Evolutionary conservation across 768 basidiomycete genomes (phyloP), one percentile per base, ranked within the genome.

Genomic region (Glaciozyma antarctica): DNA sequence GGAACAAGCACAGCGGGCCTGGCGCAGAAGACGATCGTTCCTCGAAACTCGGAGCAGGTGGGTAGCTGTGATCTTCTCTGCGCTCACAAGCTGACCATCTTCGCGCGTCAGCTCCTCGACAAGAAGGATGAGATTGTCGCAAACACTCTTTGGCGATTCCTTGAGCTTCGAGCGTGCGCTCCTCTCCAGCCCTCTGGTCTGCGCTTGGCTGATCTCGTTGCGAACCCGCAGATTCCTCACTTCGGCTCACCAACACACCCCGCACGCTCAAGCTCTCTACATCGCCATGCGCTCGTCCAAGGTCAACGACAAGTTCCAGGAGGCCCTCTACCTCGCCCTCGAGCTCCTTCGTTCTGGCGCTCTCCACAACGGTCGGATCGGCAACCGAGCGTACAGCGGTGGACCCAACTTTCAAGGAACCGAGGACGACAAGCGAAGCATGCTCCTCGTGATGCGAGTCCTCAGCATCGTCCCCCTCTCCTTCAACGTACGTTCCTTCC

Each of bases 111-210:
- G 66, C 82, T 84, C 21, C 81, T 99, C 32, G 94, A 98, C 66
- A 97, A 95, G 79, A 98, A 98, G 79, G 95, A 99, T 73, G 95
- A 99, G 77, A 81, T 95, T 0, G 95, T 99, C 5, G 93, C 93
- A 12, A 99, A 99, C 75, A 92, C 94, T 32, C 88, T 99, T 62
- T 97, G 93, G 93, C 84, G 94, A 60, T 97, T 98, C 83, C 82
- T 99, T 62, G 94, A 97, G 76, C 80, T 97, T 64, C 81, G 95
- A 77, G 91, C 92, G 93, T 94, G 77, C 75, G 86, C 47, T 2
- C 12, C 1, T 17, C 13, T 21, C n/a, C 32, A 32, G 32, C 9
- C 32, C 9, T 9, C 4, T 32, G 32, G 32, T 32, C 7, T 52
- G 45, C 3, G 5, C 26, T 24, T 41, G 8, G 38, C 38, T 41